Evolutionary conservation across 2,329 filamentous ascomycete genomes (phyloP).

Genomic region (Scedosporium dehoogii): DNA sequence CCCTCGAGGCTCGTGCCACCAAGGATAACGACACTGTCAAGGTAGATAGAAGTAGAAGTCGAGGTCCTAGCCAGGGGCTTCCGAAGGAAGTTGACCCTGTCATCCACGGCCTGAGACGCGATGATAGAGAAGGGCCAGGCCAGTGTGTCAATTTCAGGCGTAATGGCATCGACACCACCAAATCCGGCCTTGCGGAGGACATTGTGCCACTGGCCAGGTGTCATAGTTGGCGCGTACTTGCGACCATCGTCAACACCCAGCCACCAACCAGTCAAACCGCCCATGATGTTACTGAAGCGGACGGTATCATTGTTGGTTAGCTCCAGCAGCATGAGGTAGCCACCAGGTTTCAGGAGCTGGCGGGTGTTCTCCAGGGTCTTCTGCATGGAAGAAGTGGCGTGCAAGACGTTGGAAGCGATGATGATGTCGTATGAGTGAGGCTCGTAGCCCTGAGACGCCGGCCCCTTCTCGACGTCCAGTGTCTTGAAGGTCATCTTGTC

Average conservation of each 20-base stretch:
- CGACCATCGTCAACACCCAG: background rate
- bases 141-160: background rate
- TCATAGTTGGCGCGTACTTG: background rate
- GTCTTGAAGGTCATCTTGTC: conserved; percentile 15
- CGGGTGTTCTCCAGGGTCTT: conserved; percentile 13
- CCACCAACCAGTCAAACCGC: conserved; percentile 2
- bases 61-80: background rate
- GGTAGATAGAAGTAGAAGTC: background rate
- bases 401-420: conserved; percentile 19
- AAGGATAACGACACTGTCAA: too few species aligned
- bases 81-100: background rate
- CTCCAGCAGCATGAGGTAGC: conserved; percentile 10
- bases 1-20: too few species aligned
- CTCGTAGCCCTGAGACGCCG: conserved; percentile 11
- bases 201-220: background rate
- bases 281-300: background rate
- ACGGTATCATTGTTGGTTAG: conserved; percentile 1
- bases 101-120: background rate
- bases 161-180: background rate
- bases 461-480: conserved; percentile 12
- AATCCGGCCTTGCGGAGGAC: background rate
- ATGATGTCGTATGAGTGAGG: conserved; percentile 13
- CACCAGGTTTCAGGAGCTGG: conserved; percentile 17
- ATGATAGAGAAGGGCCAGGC: background rate
- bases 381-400: conserved; percentile 18